phyloP scores from a whole-genome alignment of 768 basidiomycete species.

The Mycena belliarum region DNA sequence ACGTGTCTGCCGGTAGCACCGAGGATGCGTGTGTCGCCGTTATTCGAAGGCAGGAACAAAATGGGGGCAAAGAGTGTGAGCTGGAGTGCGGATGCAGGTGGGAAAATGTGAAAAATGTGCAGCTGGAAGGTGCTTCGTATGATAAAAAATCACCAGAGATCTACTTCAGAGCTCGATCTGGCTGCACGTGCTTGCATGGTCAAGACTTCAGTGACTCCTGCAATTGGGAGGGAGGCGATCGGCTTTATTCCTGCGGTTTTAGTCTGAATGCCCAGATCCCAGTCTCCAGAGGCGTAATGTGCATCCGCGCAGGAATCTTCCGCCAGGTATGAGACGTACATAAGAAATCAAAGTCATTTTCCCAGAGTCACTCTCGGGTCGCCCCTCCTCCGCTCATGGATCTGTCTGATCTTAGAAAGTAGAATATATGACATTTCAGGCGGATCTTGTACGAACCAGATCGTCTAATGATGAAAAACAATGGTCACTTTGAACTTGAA shows the following conservation, averaged over 20 bases:
- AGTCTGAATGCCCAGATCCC: constrained; percentile 6
- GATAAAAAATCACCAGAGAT: no score
- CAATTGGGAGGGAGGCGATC: constrained; percentile 3
- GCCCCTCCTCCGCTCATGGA: no score
- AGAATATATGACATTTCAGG: no score
- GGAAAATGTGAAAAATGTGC: constrained; percentile 8
- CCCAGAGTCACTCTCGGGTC: neutral
- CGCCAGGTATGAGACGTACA: constrained; percentile 17
- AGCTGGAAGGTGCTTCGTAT: constrained; percentile 1
- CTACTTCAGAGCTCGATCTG: neutral
- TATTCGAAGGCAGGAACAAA: neutral
- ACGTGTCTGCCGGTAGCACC: constrained; percentile 13
- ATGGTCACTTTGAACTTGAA: no score
- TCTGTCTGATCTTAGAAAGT: no score
- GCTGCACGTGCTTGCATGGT: constrained; percentile 7
- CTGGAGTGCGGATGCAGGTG: neutral
- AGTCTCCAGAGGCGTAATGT: constrained; percentile 12
- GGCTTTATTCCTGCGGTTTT: neutral
- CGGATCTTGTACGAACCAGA: no score
- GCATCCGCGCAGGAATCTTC: constrained; percentile 5
- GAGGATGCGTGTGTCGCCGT: neutral
- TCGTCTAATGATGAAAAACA: no score
- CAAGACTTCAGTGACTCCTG: neutral
- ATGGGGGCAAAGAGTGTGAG: neutral
- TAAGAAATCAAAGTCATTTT: constrained; percentile 17